Conservation (phyloP, 257 asterid species). For the Solanum megistacrolobum region DNA sequence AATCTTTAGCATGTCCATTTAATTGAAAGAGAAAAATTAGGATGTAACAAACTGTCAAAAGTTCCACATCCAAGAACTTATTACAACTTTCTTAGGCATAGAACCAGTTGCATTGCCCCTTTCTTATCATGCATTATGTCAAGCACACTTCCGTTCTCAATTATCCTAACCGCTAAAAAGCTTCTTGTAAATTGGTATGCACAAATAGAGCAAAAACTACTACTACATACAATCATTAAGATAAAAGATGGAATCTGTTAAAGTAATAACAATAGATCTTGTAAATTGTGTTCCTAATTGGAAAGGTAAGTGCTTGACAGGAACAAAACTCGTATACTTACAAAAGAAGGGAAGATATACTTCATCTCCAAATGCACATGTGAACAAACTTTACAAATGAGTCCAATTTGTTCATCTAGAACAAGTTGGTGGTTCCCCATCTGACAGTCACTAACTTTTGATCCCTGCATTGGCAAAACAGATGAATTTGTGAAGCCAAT, state of each 20-base stretch:
- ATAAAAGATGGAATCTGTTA: not conserved
- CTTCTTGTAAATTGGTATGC: not conserved
- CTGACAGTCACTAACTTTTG: conserved; percentile 14
- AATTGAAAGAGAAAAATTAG: not conserved
- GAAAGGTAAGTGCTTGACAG: not conserved
- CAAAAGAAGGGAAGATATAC: conserved; percentile 52
- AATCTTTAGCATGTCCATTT: not conserved
- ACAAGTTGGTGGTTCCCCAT: conserved; percentile 35
- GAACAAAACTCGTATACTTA: conserved; percentile 16
- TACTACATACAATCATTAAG: not conserved
- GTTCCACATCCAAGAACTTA: not conserved
- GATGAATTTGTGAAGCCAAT: conserved; percentile 8
- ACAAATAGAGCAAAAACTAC: not conserved
- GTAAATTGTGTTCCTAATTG: not conserved
- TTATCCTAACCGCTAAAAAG: not conserved
- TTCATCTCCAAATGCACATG: conserved; percentile 36
- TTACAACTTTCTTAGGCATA: not conserved
- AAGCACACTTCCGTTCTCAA: not conserved
- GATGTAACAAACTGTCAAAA: not conserved
- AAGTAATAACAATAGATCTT: not conserved
- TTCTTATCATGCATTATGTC: not conserved
- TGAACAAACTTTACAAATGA: conserved; percentile 38
- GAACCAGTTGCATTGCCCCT: not conserved
- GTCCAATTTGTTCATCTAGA: conserved; percentile 61
- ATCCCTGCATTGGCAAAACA: not conserved